A percentile compares a stretch with the other conserved stretches of the same genome.
Conservation (phyloP, 2,329 filamentous ascomycete species). For the Diaporthe velutina region DNA sequence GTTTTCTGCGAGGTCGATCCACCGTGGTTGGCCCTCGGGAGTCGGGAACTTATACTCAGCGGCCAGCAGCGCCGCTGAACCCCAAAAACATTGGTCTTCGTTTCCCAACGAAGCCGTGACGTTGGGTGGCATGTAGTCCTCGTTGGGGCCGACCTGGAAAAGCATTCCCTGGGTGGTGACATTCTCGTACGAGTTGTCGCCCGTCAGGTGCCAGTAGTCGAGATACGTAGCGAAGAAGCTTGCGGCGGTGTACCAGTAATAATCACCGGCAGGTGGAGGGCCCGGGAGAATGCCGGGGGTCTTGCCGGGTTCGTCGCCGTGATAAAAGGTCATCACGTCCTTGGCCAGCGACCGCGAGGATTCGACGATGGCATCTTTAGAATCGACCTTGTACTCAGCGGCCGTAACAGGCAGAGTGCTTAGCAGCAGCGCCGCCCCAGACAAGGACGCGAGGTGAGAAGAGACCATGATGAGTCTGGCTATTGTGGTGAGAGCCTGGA, state of each 20-base stretch:
- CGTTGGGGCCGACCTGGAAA: slow-evolving; percentile 58
- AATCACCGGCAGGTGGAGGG: slow-evolving; percentile 42
- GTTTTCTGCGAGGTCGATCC: slow-evolving; percentile 36
- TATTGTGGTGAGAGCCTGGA: neutral
- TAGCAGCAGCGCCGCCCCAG: neutral
- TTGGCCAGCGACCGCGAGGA: slow-evolving; percentile 34
- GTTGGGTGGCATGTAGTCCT: slow-evolving; percentile 39
- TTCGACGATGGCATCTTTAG: slow-evolving; percentile 2
- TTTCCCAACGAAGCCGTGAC: slow-evolving; percentile 36
- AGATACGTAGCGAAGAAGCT: slow-evolving; percentile 63
- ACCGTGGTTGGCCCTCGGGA: slow-evolving; percentile 19
- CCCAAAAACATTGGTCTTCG: slow-evolving; percentile 39
- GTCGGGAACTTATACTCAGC: slow-evolving; percentile 34
- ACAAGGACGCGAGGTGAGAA: neutral
- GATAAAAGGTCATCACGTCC: slow-evolving; percentile 44
- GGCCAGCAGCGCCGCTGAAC: slow-evolving; percentile 34
- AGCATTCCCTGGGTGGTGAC: slow-evolving; percentile 56
- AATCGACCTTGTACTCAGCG: slow-evolving; percentile 19
- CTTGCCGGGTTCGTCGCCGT: slow-evolving; percentile 43
- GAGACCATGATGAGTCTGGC: neutral
- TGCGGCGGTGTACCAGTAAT: slow-evolving; percentile 66
- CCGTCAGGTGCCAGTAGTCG: slow-evolving; percentile 65
- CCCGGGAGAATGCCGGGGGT: slow-evolving; percentile 44
- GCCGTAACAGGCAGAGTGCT: neutral
- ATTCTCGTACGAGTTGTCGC: slow-evolving; percentile 59